Base-by-base conservation (phyloP, 352 stramenopile species). In the Globisporangium abappressorium region DNA sequence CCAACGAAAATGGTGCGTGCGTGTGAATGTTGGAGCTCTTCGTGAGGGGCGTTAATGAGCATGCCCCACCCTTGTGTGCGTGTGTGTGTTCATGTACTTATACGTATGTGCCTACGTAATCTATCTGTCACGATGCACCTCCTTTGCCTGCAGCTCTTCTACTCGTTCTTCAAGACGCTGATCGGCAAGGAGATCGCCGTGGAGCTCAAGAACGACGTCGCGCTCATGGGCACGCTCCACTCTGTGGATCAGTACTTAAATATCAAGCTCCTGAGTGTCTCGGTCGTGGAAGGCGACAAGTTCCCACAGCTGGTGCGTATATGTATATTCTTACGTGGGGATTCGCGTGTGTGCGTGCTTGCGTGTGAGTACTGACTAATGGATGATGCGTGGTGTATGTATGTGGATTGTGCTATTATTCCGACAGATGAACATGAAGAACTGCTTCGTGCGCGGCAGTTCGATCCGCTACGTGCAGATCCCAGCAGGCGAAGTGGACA, bases 221-320 rank as follows among this genome's bases (percentile, higher is more conserved):
- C 97, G 58, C 85, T 99, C 28, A 98, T 97, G 46, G 96, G 96
- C 38, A 98, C 87, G 41, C 82, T 99, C 30, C 94, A 99, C 79
- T 98, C 91, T 30, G 97, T 99, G 26, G 98, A 99, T 79, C 98
- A 99, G 84, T 99, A 99, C 81, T 86, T 99, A 22, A 99, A 99
- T 79, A 96, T 99, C 53, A 99, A 99, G 79, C 84, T 99, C 22
- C 85, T 92, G 57, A 95, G 98, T 64, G 94, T 99, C 12, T 89
- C 94, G 59, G 94, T 99, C 20, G 95, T 99, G 15, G 95, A 99
- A 63, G 82, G 88, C 38, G 90, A 98, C 57, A 97, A 97, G 75
- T 99, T 98, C 83, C 97, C 97, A 54, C 98, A 99, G 77, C 75
- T 99, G 73, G 89, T 97, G 72, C 43, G 63, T 64, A 3, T 14